phyloP scores from a whole-genome alignment of 1,284 basidiomycete species.

The Microbotryum silenes-acaulis region DNA sequence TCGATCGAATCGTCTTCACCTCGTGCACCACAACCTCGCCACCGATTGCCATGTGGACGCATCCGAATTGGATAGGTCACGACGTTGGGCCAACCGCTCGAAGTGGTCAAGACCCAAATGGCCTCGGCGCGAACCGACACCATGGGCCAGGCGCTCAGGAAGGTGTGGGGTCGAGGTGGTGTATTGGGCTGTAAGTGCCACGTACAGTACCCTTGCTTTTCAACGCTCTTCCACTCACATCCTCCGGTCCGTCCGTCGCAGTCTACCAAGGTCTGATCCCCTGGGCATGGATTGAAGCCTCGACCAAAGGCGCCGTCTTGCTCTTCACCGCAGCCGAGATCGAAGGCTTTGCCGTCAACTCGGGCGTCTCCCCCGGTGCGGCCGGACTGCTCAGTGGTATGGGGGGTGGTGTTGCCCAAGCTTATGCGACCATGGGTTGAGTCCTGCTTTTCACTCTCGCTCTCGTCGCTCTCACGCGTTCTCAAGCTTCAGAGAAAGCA shows the following conservation, averaged over 20 bases:
- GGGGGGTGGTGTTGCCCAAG: constrained; percentile 94
- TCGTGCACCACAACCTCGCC: too few species aligned
- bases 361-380: constrained; percentile 69
- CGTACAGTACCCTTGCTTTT: not conserved
- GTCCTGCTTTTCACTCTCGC: constrained; percentile 37
- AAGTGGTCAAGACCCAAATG: constrained; percentile 99
- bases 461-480: not conserved
- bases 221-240: not conserved
- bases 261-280: constrained; percentile 98
- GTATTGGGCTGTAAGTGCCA: constrained; percentile 54
- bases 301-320: constrained; percentile 93
- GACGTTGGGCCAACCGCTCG: constrained; percentile 93
- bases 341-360: constrained; percentile 56
- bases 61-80: constrained; percentile 53
- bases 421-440: constrained; percentile 96
- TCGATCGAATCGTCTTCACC: too few species aligned
- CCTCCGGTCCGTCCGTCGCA: constrained; percentile 4
- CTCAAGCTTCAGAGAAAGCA: not conserved
- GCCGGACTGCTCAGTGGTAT: constrained; percentile 92
- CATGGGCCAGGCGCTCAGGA: constrained; percentile 76
- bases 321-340: constrained; percentile 95
- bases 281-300: constrained; percentile 99
- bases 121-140: constrained; percentile 84
- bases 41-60: not conserved
- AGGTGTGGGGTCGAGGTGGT: constrained; percentile 89